Conservation (phyloP, 306 rosid species). For the Dalbergia cochinchinensis region DNA sequence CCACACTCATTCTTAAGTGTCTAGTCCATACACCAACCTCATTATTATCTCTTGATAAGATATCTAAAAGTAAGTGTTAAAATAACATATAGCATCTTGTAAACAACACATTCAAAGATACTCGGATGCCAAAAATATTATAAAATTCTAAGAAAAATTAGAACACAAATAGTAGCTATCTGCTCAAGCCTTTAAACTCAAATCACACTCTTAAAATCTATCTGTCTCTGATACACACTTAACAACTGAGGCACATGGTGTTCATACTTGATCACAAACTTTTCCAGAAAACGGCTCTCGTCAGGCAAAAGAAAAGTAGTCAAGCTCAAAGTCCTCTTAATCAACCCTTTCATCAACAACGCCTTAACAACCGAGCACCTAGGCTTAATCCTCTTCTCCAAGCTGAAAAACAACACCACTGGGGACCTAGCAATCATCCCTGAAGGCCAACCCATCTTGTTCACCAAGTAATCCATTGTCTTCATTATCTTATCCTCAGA, state of each 20-base stretch:
- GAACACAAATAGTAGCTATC: background rate
- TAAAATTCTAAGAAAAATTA: background rate
- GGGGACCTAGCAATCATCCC: slow-evolving; percentile 43
- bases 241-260: slow-evolving; percentile 38
- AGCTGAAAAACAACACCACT: slow-evolving; percentile 40
- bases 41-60: too few species aligned
- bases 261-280: slow-evolving; percentile 30
- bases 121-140: background rate
- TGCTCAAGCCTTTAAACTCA: background rate
- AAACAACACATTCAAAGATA: background rate
- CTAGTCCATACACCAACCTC: too few species aligned
- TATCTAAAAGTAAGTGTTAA: too few species aligned
- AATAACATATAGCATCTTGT: background rate
- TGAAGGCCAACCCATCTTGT: slow-evolving; percentile 47
- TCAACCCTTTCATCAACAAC: slow-evolving; percentile 39
- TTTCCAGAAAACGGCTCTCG: slow-evolving; percentile 32
- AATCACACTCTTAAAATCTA: slow-evolving; percentile 34
- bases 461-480: slow-evolving; percentile 43
- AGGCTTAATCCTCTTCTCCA: slow-evolving; percentile 46
- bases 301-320: slow-evolving; percentile 33
- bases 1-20: too few species aligned
- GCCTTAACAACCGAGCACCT: slow-evolving; percentile 40
- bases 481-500: slow-evolving; percentile 45
- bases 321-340: slow-evolving; percentile 41
- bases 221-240: slow-evolving; percentile 39